A percentile compares a stretch with the other conserved stretches of the same genome.
phyloP scores from a whole-genome alignment of 805 yeast species.

The Wickerhamiella domercqiae region DNA sequence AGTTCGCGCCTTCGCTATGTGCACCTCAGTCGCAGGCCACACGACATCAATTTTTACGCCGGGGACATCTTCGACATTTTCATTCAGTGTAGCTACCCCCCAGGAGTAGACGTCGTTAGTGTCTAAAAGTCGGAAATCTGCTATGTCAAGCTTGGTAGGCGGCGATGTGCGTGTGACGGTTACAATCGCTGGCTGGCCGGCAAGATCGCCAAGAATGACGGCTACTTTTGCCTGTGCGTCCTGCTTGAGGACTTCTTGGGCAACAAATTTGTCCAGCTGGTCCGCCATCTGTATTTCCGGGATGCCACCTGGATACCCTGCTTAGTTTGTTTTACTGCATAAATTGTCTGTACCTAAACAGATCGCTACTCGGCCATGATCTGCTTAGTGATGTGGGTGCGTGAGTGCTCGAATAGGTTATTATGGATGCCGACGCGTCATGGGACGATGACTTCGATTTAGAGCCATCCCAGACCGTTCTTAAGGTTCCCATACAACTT shows the following conservation, averaged over 20 bases:
- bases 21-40: conserved; percentile 80
- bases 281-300: no score
- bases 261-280: conserved; percentile 28
- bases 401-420: no score
- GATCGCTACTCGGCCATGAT: no score
- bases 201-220: conserved; percentile 55
- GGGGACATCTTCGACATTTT: conserved; percentile 32
- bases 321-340: no score
- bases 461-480: conserved; percentile 10
- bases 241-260: conserved; percentile 30
- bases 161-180: conserved; percentile 26
- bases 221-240: conserved; percentile 55
- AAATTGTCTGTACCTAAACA: no score
- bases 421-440: conserved; percentile 23
- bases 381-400: no score
- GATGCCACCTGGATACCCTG: no score
- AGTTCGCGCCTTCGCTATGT: conserved; percentile 56
- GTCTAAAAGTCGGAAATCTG: conserved; percentile 30
- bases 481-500: conserved; percentile 13
- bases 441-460: conserved; percentile 47
- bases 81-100: conserved; percentile 44
- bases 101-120: conserved; percentile 74
- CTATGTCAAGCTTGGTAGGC: conserved; percentile 10
- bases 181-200: conserved; percentile 46
- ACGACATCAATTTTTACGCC: conserved; percentile 60